phyloP scores from a whole-genome alignment of 2,329 filamentous ascomycete genomes.

The Aspergillus arachidicola region DNA sequence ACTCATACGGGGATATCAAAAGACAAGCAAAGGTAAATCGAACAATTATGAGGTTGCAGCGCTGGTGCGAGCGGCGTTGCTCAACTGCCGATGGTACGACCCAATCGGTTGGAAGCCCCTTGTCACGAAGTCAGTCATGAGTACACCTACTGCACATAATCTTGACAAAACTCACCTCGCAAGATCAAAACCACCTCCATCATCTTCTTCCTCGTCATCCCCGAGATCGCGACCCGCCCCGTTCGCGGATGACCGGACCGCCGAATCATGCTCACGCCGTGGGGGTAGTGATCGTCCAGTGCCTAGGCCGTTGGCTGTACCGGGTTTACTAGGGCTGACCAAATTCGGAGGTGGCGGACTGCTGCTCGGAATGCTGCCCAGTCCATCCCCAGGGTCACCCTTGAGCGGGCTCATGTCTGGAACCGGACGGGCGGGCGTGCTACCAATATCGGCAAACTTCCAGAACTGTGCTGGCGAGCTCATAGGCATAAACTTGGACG shows the following conservation, averaged over 20 bases:
- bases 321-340: slow-evolving; percentile 48
- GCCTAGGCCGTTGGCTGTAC: slow-evolving; percentile 34
- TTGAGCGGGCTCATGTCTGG: slow-evolving; percentile 53
- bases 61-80: slow-evolving; percentile 40
- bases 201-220: slow-evolving; percentile 45
- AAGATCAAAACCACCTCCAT: slow-evolving; percentile 49
- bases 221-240: slow-evolving; percentile 18
- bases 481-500: slow-evolving; percentile 55
- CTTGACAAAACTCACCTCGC: slow-evolving; percentile 39
- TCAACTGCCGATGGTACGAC: slow-evolving; percentile 48
- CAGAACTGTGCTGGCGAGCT: slow-evolving; percentile 55
- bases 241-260: slow-evolving; percentile 16
- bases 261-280: slow-evolving; percentile 34
- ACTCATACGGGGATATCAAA: neutral
- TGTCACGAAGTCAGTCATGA: slow-evolving; percentile 1
- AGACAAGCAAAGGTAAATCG: neutral
- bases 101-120: slow-evolving; percentile 54
- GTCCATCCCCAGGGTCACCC: slow-evolving; percentile 39
- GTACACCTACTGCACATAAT: neutral
- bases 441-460: slow-evolving; percentile 52
- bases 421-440: slow-evolving; percentile 45
- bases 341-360: slow-evolving; percentile 52
- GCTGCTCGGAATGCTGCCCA: slow-evolving; percentile 48
- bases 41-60: slow-evolving; percentile 27
- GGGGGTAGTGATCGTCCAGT: slow-evolving; percentile 34